Conservation (phyloP, 2,329 filamentous ascomycete species). For the Neofusicoccum sp. region DNA sequence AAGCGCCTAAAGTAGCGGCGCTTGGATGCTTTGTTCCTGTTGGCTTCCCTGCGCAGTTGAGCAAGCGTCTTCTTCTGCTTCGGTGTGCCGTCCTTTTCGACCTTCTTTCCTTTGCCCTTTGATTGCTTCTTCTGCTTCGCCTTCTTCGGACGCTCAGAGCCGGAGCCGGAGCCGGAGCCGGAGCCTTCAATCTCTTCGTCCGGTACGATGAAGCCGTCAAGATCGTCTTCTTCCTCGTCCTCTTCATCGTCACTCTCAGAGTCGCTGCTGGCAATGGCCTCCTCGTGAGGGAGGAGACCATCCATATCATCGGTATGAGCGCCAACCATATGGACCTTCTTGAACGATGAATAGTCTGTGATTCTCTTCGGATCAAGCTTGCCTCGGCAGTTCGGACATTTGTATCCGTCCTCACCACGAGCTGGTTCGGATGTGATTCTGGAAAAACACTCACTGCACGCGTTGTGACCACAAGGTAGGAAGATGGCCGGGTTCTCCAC, state of each 20-base stretch:
- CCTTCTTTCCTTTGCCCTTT: conserved; percentile 25
- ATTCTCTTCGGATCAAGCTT: conserved; percentile 67
- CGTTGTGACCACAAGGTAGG: conserved; percentile 80
- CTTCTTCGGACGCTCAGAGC: conserved; percentile 23
- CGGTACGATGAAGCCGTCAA: conserved; percentile 32
- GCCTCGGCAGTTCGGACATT: conserved; percentile 77
- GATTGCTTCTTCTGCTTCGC: conserved; percentile 28
- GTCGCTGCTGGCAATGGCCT: conserved; percentile 27
- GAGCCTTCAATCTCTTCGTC: conserved; percentile 35
- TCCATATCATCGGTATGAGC: conserved; percentile 52
- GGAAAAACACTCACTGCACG: conserved; percentile 75
- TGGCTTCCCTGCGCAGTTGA: conserved; percentile 68
- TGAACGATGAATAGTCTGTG: conserved; percentile 75
- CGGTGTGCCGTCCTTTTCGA: conserved; percentile 31
- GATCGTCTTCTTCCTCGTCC: conserved; percentile 44
- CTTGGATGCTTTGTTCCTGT: conserved; percentile 65
- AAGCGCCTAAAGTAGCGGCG: conserved; percentile 71
- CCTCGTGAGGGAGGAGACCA: conserved; percentile 29
- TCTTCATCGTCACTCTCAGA: conserved; percentile 32
- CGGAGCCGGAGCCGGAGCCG: conserved; percentile 14
- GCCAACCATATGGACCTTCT: conserved; percentile 59
- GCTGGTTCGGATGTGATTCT: conserved; percentile 54
- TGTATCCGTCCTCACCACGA: conserved; percentile 59
- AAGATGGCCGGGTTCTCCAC: conserved; percentile 76
- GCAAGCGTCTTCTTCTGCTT: conserved; percentile 53